Conservation (phyloP, 2,329 filamentous ascomycete genomes). For the Scytalidium sp. region DNA sequence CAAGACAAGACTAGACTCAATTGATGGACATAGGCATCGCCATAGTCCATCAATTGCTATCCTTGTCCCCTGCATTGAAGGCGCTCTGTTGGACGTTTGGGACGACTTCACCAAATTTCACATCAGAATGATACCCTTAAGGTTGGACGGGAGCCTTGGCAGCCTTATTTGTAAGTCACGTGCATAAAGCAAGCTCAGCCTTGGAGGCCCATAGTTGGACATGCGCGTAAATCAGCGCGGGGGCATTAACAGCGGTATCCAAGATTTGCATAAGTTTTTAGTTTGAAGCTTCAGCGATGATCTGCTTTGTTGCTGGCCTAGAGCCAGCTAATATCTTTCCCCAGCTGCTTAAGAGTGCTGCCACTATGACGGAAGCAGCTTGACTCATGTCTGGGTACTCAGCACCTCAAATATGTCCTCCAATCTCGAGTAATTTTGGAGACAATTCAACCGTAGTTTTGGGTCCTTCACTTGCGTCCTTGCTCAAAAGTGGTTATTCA, state of each 20-base stretch:
- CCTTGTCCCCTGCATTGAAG: constrained; percentile 30
- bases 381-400: not conserved
- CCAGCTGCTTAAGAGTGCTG: too few species aligned
- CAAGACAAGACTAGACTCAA: constrained; percentile 38
- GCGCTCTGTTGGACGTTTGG: not conserved
- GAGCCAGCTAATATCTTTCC: too few species aligned
- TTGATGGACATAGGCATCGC: constrained; percentile 59
- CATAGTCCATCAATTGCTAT: constrained; percentile 55
- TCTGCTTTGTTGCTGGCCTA: too few species aligned
- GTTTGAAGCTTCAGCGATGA: too few species aligned
- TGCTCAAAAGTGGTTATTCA: not conserved
- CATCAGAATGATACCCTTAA: not conserved
- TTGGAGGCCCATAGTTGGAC: too few species aligned
- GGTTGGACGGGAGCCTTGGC: not conserved
- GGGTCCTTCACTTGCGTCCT: not conserved
- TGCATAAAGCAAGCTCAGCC: too few species aligned
- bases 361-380: not conserved
- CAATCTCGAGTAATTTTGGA: not conserved
- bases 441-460: not conserved
- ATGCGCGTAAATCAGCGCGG: too few species aligned
- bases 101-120: constrained; percentile 1
- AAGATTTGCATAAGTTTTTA: too few species aligned
- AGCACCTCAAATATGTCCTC: not conserved
- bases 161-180: constrained; percentile 1
- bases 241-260: too few species aligned